Percentiles rank a stretch among this genome's conserved stretches.
These are phyloP conservation scores for Bimuria novae-zelandiae DNA, from an alignment of 2,329 filamentous ascomycete species.

Conservation along the genomic window DNA sequence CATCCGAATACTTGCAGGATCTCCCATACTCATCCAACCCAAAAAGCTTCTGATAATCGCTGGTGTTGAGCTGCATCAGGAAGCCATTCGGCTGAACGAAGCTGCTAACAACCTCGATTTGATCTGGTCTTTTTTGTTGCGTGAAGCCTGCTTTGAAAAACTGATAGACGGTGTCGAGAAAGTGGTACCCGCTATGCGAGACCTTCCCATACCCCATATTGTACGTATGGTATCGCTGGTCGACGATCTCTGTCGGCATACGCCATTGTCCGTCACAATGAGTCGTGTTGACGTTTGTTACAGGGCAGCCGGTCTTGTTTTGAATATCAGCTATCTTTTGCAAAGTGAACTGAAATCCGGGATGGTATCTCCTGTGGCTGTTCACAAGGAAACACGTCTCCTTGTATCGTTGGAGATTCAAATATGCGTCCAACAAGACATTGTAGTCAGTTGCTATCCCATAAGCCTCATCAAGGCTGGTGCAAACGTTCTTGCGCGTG, in stretches of 20 bases:
- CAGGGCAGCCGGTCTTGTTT: background rate
- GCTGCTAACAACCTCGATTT: constrained; percentile 4
- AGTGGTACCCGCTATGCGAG: background rate
- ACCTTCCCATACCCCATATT: constrained; percentile 1
- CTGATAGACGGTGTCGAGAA: background rate
- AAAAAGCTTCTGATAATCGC: constrained; percentile 6
- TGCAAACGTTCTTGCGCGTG: background rate
- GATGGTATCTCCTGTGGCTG: constrained; percentile 1
- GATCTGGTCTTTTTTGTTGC: background rate
- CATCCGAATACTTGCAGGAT: background rate
- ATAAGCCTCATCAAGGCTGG: background rate
- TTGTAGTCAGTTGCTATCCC: background rate
- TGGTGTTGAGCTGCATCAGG: background rate
- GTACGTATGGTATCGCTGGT: background rate
- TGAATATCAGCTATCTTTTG: background rate
- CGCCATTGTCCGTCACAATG: background rate
- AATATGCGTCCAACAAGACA: background rate
- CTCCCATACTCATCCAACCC: constrained; percentile 3
- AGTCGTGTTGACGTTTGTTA: background rate
- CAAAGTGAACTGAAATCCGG: background rate
- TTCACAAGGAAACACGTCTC: background rate
- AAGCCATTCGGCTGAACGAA: constrained; percentile 6
- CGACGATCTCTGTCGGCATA: constrained; percentile 1
- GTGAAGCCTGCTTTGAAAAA: background rate
- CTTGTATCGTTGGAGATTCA: background rate